These are phyloP conservation scores for Ochromonadaceae sp. DNA, from an alignment of 352 stramenopile species.

Conservation along the genomic window DNA sequence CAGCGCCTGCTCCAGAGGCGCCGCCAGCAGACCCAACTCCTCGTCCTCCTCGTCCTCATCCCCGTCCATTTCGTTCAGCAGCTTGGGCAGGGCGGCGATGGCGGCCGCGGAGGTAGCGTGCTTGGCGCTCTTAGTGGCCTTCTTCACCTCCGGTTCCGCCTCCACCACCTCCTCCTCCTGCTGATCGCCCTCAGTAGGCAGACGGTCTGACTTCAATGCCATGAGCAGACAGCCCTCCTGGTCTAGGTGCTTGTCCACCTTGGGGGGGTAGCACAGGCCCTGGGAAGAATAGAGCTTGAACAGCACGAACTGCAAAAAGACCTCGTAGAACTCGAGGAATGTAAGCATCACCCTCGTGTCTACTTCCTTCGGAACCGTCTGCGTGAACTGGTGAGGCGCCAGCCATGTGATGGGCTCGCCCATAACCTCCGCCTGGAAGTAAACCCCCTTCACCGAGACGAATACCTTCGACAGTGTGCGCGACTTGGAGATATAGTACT, in stretches of 20 bases:
- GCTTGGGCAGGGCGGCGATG: too few species aligned
- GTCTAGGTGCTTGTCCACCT: slow-evolving; percentile 41
- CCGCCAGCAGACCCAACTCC: slow-evolving; percentile 37
- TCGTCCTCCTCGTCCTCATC: slow-evolving; percentile 50
- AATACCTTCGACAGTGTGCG: slow-evolving; percentile 89
- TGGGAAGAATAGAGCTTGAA: slow-evolving; percentile 92
- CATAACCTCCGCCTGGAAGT: slow-evolving; percentile 84
- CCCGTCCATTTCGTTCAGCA: slow-evolving; percentile 30
- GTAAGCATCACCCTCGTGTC: slow-evolving; percentile 98
- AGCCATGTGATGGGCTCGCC: slow-evolving; percentile 92
- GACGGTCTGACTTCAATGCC: slow-evolving; percentile 19
- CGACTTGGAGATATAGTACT: slow-evolving; percentile 77
- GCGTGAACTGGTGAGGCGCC: slow-evolving; percentile 93
- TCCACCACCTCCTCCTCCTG: slow-evolving; percentile 55
- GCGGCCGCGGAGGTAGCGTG: too few species aligned
- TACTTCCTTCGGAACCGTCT: slow-evolving; percentile 86
- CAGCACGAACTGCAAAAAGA: slow-evolving; percentile 93
- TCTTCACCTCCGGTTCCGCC: slow-evolving; percentile 48
- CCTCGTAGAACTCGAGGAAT: slow-evolving; percentile 99
- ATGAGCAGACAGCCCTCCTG: not conserved
- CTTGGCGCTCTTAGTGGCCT: slow-evolving; percentile 25
- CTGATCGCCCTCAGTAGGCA: not conserved
- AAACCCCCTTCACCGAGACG: slow-evolving; percentile 97
- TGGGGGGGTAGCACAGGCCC: slow-evolving; percentile 80
- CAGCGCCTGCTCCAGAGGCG: not conserved